Evolutionary conservation across 192 early-diverging fungal genomes (phyloP), one percentile per base, ranked within the genome.

Genomic region (Coemansia sp.): DNA sequence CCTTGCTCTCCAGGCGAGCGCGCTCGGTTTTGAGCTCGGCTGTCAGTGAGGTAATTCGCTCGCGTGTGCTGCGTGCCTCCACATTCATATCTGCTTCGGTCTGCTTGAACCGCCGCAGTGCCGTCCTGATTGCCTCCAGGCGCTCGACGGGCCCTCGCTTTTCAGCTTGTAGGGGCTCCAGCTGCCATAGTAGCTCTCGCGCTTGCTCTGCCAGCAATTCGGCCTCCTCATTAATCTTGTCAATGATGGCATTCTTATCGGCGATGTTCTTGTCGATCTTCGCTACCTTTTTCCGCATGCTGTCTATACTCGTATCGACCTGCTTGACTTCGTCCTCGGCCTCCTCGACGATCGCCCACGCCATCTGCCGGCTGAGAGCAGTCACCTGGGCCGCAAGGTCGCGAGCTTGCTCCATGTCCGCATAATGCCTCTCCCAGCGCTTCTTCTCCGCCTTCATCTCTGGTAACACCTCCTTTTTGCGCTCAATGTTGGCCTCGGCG

Each of bases 301-400:
- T 41, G 15, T 68, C 59, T 33, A 86, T 56, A 8, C 44, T 53
- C 26, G 72, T 65, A 46, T 67, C 78, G 5, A 56, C 26, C 3
- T 66, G 21, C 34, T 68, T 57, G 24, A 81, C 83, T 34, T 75
- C 67, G 3, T 76, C 68, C 27, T 86, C 87, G 53, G 71, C 67
- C 34, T 87, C 84, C 18, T 78, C 67, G 22, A 79, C 60, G 10
- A 82, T 76, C 15, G 87, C 84, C 94, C 94, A 97, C 1, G 86
- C 89, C 42, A 90, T 69, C 71, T 90, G 81, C 26, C 90, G 82
- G 57, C 88, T 85, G 26, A 92, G 68, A 0, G 54, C 41, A 6
- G 84, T 71, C 26, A 90, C 61, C n/a, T 76, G 57, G 8, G 82
- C 36, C 39, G 84, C 83, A 6, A 90, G 41, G 33, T 88, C 69